These are phyloP conservation scores for Alternaria dauci DNA, from an alignment of 2,329 filamentous ascomycete genomes.

Conservation along the genomic window DNA sequence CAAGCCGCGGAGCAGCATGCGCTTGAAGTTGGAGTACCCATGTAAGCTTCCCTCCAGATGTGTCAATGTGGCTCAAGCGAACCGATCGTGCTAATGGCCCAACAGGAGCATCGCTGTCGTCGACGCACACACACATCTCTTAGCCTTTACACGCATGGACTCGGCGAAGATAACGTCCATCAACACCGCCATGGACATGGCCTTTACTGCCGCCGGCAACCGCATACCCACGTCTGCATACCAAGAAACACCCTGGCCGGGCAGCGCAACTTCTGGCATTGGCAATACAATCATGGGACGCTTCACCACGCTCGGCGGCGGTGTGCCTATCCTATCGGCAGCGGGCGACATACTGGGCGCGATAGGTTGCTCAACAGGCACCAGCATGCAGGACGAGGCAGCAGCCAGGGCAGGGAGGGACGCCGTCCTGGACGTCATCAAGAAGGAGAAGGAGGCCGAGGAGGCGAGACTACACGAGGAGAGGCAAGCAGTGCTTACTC, in stretches of 20 bases:
- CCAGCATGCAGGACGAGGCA: constrained; percentile 61
- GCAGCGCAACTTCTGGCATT: constrained; percentile 59
- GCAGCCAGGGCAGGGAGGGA: constrained; percentile 61
- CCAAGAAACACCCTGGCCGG: constrained; percentile 60
- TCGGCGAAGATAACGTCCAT: constrained; percentile 60
- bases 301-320: constrained; percentile 62
- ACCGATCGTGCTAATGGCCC: background rate
- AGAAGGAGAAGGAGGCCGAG: constrained; percentile 27
- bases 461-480: constrained; percentile 29
- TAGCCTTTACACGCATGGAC: constrained; percentile 57
- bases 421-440: constrained; percentile 51
- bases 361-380: constrained; percentile 63
- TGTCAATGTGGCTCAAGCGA: background rate
- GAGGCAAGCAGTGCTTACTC: constrained; percentile 28
- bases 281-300: constrained; percentile 59
- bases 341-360: constrained; percentile 61
- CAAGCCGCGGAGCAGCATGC: constrained; percentile 42
- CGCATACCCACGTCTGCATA: constrained; percentile 60
- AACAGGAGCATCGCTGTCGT: constrained; percentile 59
- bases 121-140: constrained; percentile 54
- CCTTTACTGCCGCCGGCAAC: constrained; percentile 64
- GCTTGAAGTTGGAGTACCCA: constrained; percentile 39
- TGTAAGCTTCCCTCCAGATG: constrained; percentile 31
- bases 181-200: constrained; percentile 69
- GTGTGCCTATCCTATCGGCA: constrained; percentile 58